phyloP scores from a whole-genome alignment of 176 grass and related monocot species.

The Coix lacrymajobi region DNA sequence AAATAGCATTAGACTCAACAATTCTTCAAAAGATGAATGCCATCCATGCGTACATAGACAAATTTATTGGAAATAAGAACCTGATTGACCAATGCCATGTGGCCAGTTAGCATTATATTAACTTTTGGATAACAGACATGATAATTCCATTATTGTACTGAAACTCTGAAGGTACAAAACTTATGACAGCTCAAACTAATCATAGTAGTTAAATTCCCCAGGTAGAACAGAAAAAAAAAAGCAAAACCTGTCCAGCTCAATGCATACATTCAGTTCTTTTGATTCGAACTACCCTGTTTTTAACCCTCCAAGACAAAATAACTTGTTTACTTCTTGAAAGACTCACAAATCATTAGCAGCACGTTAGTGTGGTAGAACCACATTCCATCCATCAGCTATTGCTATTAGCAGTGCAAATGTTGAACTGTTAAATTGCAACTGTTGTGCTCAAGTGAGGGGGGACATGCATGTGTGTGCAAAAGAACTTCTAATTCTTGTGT shows the following conservation, averaged over 20 bases:
- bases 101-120: not conserved
- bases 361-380: not conserved
- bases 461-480: not conserved
- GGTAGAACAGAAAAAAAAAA: not conserved
- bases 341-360: not conserved
- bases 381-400: slow-evolving; percentile 4
- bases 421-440: not conserved
- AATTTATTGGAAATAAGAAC: not conserved
- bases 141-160: not conserved
- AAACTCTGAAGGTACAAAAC: not conserved
- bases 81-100: not conserved
- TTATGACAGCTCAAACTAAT: not conserved
- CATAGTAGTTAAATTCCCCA: not conserved
- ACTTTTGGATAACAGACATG: not conserved
- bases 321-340: not conserved
- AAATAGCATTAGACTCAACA: not conserved
- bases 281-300: not conserved
- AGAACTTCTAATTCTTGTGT: not conserved
- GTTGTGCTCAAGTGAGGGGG: not conserved
- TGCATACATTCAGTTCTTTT: not conserved
- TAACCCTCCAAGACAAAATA: not conserved
- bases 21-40: not conserved
- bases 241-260: not conserved
- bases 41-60: not conserved
- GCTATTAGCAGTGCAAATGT: not conserved